Evolutionary conservation across 177 flowering plant species (phyloP), one percentile per base, ranked within the genome.

Genomic region (Vitis hybrid): DNA sequence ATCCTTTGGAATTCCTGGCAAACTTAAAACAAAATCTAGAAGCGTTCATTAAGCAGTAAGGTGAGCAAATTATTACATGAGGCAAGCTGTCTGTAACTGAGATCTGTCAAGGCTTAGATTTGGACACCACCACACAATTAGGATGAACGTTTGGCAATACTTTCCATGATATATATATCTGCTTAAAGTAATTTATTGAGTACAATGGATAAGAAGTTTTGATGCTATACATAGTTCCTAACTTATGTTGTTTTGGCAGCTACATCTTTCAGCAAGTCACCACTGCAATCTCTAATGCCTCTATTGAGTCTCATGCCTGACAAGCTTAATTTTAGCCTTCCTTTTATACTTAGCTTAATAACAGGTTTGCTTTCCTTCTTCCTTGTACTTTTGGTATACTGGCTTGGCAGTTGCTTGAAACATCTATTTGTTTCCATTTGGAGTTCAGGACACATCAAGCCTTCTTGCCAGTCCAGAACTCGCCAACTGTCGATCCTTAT

Each of bases 241-340:
- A 46, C 58, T 66, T 32, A 5, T 67, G 27, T 68, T 69, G 40
- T 49, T 69, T 68, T 71, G 15, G 71, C 88, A 91, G 94, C 86
- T 73, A 89, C 91, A 55, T 84, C 87, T 70, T 89, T 85, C 68
- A 58, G 76, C 69, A 79, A 74, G 75, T 91, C 94, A 6, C 86
- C 46, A 19, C 68, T 88, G 65, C 78, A 81, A 57, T 56, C 66
- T 60, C 77, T 89, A 5, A 10, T 80, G 19, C 77, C 85, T 56
- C 11, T 87, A 15, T 49, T 84, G 63, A 78, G 83, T 52, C 52
- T 80, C 60, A 70, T 91, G 67, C 90, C 91, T 2, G 76, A 79
- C 57, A 81, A 81, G 6, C 64, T 80, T 62, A 71, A 59, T 60
- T 60, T 50, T 70, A 35, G 73, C 71, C 51, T 83, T 15, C 78